Evolutionary conservation across 208 protist genomes (phyloP).

Genomic region (Leptomonas pyrrhocoris): DNA sequence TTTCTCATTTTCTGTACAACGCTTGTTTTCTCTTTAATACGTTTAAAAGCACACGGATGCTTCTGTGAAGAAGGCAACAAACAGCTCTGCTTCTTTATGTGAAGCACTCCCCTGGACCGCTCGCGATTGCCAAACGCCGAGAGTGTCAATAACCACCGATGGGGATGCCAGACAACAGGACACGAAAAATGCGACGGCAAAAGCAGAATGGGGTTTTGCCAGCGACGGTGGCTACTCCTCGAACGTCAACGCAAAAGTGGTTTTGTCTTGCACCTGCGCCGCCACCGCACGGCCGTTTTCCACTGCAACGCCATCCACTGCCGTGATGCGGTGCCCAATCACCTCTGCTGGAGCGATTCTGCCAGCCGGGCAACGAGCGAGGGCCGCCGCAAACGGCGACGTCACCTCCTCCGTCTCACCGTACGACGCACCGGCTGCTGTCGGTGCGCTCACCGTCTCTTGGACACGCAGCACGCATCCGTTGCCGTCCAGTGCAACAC

Average conservation of each 20-base stretch:
- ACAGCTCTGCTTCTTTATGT: neutral
- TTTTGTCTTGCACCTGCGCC: conserved; percentile 32
- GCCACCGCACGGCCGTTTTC: conserved; percentile 36
- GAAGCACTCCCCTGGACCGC: too few species aligned
- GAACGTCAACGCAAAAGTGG: conserved; percentile 10
- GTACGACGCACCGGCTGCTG: neutral
- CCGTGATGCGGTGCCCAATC: conserved; percentile 38
- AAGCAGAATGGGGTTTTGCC: too few species aligned
- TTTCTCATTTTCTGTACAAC: too few species aligned
- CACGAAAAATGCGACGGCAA: neutral
- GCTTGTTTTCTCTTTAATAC: too few species aligned
- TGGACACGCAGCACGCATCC: conserved; percentile 26
- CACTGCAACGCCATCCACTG: conserved; percentile 39
- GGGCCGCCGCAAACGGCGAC: conserved; percentile 32
- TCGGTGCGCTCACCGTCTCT: conserved; percentile 6
- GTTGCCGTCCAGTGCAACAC: conserved; percentile 49
- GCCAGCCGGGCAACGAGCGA: neutral
- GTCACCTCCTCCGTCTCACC: conserved; percentile 15
- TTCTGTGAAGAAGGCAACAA: conserved; percentile 4
- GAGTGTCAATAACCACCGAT: neutral
- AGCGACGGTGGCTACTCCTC: neutral
- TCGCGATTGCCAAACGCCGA: neutral
- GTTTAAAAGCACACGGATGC: too few species aligned
- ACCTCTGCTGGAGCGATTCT: neutral
- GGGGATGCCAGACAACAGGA: neutral